Percentiles rank a stretch among this genome's conserved stretches.
phyloP scores from a whole-genome alignment of 2,329 filamentous ascomycete species.

The Phoma herbarum region DNA sequence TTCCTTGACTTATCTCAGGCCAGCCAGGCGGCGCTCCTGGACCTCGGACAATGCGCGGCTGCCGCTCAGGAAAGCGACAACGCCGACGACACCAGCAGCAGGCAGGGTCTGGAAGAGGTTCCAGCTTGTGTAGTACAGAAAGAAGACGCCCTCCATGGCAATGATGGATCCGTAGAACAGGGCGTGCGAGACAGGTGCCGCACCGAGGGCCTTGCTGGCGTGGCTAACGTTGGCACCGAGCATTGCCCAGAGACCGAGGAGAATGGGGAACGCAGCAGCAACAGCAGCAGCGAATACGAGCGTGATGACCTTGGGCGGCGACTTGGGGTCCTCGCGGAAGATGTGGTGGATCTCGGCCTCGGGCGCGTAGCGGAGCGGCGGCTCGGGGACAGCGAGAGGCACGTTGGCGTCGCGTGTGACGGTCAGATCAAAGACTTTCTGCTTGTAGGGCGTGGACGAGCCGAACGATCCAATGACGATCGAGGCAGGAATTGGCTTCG shows the following conservation, averaged over 20 bases:
- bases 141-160: conserved; percentile 89
- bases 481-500: conserved; percentile 76
- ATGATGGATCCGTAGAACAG: conserved; percentile 89
- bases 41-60: conserved; percentile 92
- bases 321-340: conserved; percentile 82
- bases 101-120: conserved; percentile 90
- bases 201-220: conserved; percentile 74
- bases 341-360: conserved; percentile 87
- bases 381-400: conserved; percentile 68
- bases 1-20: conserved; percentile 60
- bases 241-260: conserved; percentile 77
- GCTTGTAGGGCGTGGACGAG: conserved; percentile 71
- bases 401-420: conserved; percentile 70
- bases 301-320: conserved; percentile 81
- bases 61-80: conserved; percentile 83
- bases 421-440: conserved; percentile 75
- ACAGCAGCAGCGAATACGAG: conserved; percentile 79
- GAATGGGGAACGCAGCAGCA: conserved; percentile 73
- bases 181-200: conserved; percentile 80
- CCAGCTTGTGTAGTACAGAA: conserved; percentile 92
- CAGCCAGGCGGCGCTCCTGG: conserved; percentile 83
- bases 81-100: conserved; percentile 71
- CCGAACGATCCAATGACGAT: conserved; percentile 90
- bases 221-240: conserved; percentile 87
- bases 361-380: conserved; percentile 83